Evolutionary conservation across 2,329 filamentous ascomycete genomes (phyloP).

Genomic region (Blastomyces parvus): DNA sequence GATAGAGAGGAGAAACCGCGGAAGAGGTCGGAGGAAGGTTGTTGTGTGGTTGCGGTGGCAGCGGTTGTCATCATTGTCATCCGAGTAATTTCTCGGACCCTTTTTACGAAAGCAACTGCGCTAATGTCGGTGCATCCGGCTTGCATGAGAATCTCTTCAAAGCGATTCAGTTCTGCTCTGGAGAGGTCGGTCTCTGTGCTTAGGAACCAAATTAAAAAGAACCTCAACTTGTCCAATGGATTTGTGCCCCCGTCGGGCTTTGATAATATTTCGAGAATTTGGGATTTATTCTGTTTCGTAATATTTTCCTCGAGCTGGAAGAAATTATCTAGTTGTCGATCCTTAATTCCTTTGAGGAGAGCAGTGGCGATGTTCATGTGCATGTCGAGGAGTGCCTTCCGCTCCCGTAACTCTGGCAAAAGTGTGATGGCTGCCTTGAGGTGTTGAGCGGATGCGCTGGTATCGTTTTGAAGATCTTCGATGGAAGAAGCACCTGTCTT

Average conservation of each 20-base stretch:
- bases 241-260: conserved; percentile 73
- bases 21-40: conserved; percentile 61
- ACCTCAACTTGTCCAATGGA: conserved; percentile 75
- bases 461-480: conserved; percentile 86
- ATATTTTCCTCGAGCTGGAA: conserved; percentile 93
- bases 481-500: conserved; percentile 89
- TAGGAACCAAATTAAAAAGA: conserved; percentile 96
- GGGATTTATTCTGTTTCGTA: conserved; percentile 78
- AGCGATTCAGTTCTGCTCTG: conserved; percentile 71
- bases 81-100: conserved; percentile 86
- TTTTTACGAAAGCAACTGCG: conserved; percentile 74
- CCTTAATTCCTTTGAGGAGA: conserved; percentile 72
- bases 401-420: conserved; percentile 80
- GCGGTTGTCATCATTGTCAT: conserved; percentile 97
- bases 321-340: conserved; percentile 88
- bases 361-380: conserved; percentile 97
- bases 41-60: conserved; percentile 54
- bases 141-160: conserved; percentile 70
- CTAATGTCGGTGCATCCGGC: conserved; percentile 64
- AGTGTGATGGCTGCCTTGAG: conserved; percentile 92
- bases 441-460: conserved; percentile 80
- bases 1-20: conserved; percentile 87
- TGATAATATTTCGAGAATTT: conserved; percentile 78
- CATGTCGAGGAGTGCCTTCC: conserved; percentile 91
- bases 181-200: conserved; percentile 85